Conservation (phyloP, 2,329 filamentous ascomycete species). For the Paecilomyces variotii region DNA sequence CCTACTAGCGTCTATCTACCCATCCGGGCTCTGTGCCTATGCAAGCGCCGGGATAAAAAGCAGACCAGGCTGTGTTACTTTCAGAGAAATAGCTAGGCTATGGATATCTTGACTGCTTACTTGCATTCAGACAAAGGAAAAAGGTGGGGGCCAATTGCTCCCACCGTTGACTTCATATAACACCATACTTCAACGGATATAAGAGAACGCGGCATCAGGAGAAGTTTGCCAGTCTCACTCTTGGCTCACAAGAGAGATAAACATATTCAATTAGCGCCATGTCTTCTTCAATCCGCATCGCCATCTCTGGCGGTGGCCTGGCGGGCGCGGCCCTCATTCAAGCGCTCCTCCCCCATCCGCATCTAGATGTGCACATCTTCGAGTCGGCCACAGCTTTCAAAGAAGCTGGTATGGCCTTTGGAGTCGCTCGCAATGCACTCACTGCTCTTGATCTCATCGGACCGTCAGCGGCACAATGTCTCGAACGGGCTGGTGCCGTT, state of each 20-base stretch:
- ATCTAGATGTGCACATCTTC: constrained; percentile 31
- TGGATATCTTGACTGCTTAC: neutral
- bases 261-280: neutral
- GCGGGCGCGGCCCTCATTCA: constrained; percentile 30
- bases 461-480: constrained; percentile 4
- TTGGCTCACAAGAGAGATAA: neutral
- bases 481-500: constrained; percentile 2
- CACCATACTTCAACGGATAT: neutral
- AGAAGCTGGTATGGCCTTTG: constrained; percentile 32
- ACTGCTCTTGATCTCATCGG: constrained; percentile 28
- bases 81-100: neutral
- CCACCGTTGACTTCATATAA: neutral
- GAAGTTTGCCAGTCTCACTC: neutral
- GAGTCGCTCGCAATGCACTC: constrained; percentile 32
- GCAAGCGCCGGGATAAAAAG: neutral
- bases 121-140: neutral
- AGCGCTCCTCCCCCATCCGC: constrained; percentile 24
- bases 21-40: neutral
- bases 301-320: constrained; percentile 37
- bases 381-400: constrained; percentile 25
- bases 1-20: neutral
- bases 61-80: neutral
- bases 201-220: neutral
- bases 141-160: neutral
- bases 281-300: constrained; percentile 3